Conservation (phyloP, 2,329 filamentous ascomycete species). For the Ustulina deusta region DNA sequence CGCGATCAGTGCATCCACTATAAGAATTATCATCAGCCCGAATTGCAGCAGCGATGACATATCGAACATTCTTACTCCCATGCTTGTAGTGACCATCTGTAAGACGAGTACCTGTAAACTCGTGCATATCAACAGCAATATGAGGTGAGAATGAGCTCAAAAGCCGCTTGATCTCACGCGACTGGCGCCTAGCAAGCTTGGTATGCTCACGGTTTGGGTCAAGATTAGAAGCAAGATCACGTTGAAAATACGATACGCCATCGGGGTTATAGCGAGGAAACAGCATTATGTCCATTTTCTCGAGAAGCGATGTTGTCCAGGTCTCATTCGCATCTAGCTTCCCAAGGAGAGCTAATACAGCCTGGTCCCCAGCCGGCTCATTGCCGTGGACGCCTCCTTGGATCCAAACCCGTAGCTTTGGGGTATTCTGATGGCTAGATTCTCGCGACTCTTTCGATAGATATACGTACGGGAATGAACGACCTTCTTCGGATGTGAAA, state of each 20-base stretch:
- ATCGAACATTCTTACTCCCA: conserved; percentile 34
- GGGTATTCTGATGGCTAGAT: background rate
- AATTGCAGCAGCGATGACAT: background rate
- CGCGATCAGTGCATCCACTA: conserved; percentile 49
- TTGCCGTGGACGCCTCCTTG: conserved; percentile 48
- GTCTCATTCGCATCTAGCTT: conserved; percentile 44
- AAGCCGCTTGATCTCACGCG: conserved; percentile 48
- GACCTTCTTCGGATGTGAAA: conserved; percentile 50
- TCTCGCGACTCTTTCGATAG: conserved; percentile 36
- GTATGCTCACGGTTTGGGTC: conserved; percentile 49
- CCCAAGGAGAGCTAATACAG: conserved; percentile 46
- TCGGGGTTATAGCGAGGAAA: conserved; percentile 48
- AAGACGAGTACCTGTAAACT: conserved; percentile 49
- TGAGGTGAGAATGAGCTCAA: conserved; percentile 50
- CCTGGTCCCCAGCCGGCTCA: conserved; percentile 47
- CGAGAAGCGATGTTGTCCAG: conserved; percentile 44
- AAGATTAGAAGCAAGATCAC: conserved; percentile 45
- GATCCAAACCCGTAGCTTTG: conserved; percentile 48
- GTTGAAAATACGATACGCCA: conserved; percentile 48
- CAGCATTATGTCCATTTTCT: conserved; percentile 43
- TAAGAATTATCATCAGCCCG: conserved; percentile 14
- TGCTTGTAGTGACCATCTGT: conserved; percentile 47
- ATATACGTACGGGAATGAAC: conserved; percentile 44
- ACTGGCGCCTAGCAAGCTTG: conserved; percentile 49
- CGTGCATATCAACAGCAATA: conserved; percentile 52